phyloP scores from a whole-genome alignment of 2,329 filamentous ascomycete species.

The Claviceps capensis region DNA sequence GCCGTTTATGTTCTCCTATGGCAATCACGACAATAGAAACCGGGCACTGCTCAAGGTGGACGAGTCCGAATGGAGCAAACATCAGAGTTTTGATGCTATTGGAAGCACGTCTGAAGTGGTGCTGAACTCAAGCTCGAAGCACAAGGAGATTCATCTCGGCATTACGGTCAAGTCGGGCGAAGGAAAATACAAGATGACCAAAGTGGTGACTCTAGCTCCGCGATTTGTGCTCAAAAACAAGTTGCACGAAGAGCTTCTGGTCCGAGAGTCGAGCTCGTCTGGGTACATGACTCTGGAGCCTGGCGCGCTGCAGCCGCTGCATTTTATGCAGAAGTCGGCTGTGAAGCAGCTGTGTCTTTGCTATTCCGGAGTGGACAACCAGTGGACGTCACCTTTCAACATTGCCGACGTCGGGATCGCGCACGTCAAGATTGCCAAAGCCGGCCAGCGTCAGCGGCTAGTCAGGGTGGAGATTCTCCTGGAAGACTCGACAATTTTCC shows the following conservation, averaged over 20 bases:
- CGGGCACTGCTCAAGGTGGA: slow-evolving; percentile 76
- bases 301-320: slow-evolving; percentile 71
- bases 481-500: slow-evolving; percentile 86
- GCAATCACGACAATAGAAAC: slow-evolving; percentile 80
- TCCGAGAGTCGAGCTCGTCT: slow-evolving; percentile 84
- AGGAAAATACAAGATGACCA: slow-evolving; percentile 96
- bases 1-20: slow-evolving; percentile 94
- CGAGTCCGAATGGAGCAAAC: slow-evolving; percentile 90
- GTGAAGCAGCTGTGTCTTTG: slow-evolving; percentile 86
- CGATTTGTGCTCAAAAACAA: slow-evolving; percentile 92
- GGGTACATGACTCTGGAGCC: slow-evolving; percentile 65
- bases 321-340: slow-evolving; percentile 72
- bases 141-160: slow-evolving; percentile 78
- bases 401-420: slow-evolving; percentile 88
- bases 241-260: slow-evolving; percentile 73
- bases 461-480: slow-evolving; percentile 80
- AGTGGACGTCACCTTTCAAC: slow-evolving; percentile 96
- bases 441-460: slow-evolving; percentile 76
- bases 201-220: slow-evolving; percentile 84
- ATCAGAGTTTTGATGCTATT: slow-evolving; percentile 94
- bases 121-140: slow-evolving; percentile 55
- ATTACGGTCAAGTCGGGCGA: slow-evolving; percentile 81
- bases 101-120: slow-evolving; percentile 84
- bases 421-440: slow-evolving; percentile 86
- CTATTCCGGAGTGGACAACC: slow-evolving; percentile 87